Conservation (phyloP, 1,284 basidiomycete genomes). For the Melampsora allii-populina region DNA sequence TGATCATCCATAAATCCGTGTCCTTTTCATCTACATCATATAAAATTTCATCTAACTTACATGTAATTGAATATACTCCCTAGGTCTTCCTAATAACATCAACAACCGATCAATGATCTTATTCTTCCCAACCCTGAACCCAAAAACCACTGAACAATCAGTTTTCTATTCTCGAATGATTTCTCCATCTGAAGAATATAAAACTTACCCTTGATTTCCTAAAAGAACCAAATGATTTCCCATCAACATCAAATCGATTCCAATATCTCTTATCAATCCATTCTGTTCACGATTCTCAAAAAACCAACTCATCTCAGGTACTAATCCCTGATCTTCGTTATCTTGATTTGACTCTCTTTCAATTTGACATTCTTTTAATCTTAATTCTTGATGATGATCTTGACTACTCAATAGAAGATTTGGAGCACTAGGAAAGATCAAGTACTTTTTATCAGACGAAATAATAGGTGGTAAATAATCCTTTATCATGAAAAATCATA, state of each 20-base stretch:
- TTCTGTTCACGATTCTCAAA: conserved; percentile 52
- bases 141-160: conserved; percentile 46
- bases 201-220: conserved; percentile 45
- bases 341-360: neutral
- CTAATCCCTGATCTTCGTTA: conserved; percentile 45
- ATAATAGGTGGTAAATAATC: conserved; percentile 1
- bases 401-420: neutral
- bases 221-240: conserved; percentile 53
- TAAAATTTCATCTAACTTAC: neutral
- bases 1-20: neutral
- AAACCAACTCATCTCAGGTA: conserved; percentile 43
- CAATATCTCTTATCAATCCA: conserved; percentile 51
- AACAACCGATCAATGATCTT: conserved; percentile 53
- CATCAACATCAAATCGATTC: conserved; percentile 52
- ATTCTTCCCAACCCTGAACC: conserved; percentile 54
- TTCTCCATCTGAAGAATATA: neutral
- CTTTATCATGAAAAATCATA: neutral
- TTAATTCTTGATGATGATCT: neutral
- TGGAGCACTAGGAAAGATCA: neutral
- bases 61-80: conserved; percentile 55
- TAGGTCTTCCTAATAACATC: conserved; percentile 52
- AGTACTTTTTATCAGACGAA: neutral
- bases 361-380: neutral
- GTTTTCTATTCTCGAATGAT: neutral
- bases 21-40: neutral